Evolutionary conservation across 495 filamentous ascomycete species (phyloP).

Genomic region (Penicillium cosmopolitanum): DNA sequence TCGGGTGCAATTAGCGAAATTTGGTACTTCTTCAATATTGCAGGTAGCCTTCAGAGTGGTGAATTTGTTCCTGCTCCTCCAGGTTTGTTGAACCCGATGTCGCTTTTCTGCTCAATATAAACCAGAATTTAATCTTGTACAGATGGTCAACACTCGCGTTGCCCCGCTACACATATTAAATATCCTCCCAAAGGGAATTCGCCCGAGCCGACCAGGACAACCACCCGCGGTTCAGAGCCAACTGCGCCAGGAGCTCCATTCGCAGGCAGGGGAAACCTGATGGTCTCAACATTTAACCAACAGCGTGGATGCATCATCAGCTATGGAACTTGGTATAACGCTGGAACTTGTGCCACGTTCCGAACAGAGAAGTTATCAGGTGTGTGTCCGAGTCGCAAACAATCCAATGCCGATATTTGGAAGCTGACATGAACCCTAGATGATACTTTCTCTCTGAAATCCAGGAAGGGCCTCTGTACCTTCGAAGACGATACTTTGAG

Average conservation of each 20-base stretch:
- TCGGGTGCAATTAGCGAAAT: slow-evolving; percentile 68
- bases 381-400: slow-evolving; percentile 29
- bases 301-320: slow-evolving; percentile 72
- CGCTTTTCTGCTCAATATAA: not conserved
- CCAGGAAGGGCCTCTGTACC: slow-evolving; percentile 62
- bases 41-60: slow-evolving; percentile 75
- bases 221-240: slow-evolving; percentile 36
- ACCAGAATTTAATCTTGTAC: not conserved
- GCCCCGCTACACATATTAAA: slow-evolving; percentile 61
- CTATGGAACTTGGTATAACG: slow-evolving; percentile 68
- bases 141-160: slow-evolving; percentile 67
- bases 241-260: slow-evolving; percentile 52
- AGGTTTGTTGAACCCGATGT: slow-evolving; percentile 39
- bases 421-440: slow-evolving; percentile 30
- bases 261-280: slow-evolving; percentile 60
- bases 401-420: not conserved
- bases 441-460: slow-evolving; percentile 60
- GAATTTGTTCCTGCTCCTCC: slow-evolving; percentile 68
- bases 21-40: slow-evolving; percentile 85
- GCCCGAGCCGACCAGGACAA: slow-evolving; percentile 42
- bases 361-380: slow-evolving; percentile 53
- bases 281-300: slow-evolving; percentile 55
- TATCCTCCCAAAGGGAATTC: slow-evolving; percentile 66
- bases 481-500: slow-evolving; percentile 51
- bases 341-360: slow-evolving; percentile 72